These are phyloP conservation scores for Endotrypanum monterogeii DNA, from an alignment of 208 protist genomes.

Conservation along the genomic window DNA sequence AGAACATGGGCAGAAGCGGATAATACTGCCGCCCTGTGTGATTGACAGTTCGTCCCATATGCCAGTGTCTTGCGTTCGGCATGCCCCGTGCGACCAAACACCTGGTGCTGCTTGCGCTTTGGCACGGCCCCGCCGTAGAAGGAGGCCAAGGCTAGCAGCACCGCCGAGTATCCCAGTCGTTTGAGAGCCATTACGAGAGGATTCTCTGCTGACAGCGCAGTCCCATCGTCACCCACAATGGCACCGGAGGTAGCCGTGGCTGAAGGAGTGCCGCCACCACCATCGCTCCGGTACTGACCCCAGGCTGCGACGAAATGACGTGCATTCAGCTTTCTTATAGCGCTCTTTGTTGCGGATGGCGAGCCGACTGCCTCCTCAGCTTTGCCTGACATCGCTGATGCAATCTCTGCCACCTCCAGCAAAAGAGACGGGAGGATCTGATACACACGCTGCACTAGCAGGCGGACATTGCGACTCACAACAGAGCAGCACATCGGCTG, in stretches of 20 bases:
- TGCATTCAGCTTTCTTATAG: constrained; percentile 47
- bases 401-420: constrained; percentile 12
- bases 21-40: constrained; percentile 75
- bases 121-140: constrained; percentile 86
- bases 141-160: constrained; percentile 73
- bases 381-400: not conserved
- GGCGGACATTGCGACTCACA: constrained; percentile 57
- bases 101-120: constrained; percentile 54
- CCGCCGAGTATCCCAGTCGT: constrained; percentile 66
- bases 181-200: constrained; percentile 61
- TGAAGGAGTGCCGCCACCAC: not conserved
- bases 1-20: constrained; percentile 62
- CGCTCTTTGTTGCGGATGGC: not conserved
- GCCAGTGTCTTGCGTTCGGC: constrained; percentile 1
- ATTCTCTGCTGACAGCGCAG: constrained; percentile 11
- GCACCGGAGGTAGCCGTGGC: not conserved
- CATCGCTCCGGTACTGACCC: constrained; percentile 29
- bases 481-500: constrained; percentile 76
- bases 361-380: not conserved
- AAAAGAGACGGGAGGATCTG: constrained; percentile 54
- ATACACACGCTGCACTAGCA: constrained; percentile 69
- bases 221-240: not conserved
- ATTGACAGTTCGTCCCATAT: constrained; percentile 46
- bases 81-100: constrained; percentile 38
- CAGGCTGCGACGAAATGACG: constrained; percentile 68